phyloP scores from a whole-genome alignment of 2,329 filamentous ascomycete genomes.

The Fusarium secorum region DNA sequence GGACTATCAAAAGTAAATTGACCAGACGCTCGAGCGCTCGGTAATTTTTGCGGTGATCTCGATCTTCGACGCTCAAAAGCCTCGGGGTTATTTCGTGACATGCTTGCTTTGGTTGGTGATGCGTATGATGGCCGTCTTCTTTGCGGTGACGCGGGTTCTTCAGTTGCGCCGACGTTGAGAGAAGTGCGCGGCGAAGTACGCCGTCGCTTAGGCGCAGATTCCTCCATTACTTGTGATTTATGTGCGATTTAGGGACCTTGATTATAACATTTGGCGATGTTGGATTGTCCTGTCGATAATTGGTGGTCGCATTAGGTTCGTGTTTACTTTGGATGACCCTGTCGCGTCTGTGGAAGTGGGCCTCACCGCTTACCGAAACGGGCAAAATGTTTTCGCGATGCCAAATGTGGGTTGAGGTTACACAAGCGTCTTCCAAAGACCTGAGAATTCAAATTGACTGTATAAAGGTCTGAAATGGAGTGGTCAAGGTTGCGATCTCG shows the following conservation, averaged over 20 bases:
- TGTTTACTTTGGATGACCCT: constrained; percentile 38
- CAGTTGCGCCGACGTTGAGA: constrained; percentile 24
- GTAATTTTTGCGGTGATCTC: constrained; percentile 47
- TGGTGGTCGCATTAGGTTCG: constrained; percentile 35
- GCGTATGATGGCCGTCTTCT: constrained; percentile 64
- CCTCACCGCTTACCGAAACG: constrained; percentile 38
- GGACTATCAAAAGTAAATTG: constrained; percentile 38
- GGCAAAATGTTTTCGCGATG: not conserved
- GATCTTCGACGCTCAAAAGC: constrained; percentile 58
- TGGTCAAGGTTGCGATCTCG: not conserved
- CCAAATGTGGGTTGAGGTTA: not conserved
- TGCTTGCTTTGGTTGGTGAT: constrained; percentile 71
- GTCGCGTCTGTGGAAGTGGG: constrained; percentile 40
- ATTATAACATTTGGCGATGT: constrained; percentile 13
- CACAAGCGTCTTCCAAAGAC: not conserved
- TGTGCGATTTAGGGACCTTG: not conserved
- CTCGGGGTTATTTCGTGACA: constrained; percentile 68
- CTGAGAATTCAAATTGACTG: no score
- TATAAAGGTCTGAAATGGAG: not conserved
- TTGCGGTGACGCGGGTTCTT: constrained; percentile 43
- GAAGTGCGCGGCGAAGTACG: constrained; percentile 64
- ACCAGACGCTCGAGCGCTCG: not conserved
- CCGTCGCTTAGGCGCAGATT: constrained; percentile 69
- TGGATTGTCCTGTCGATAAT: constrained; percentile 3
- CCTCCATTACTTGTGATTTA: constrained; percentile 51